Conservation (phyloP, 164 flowering plant genomes). For the Vitis riparia region DNA sequence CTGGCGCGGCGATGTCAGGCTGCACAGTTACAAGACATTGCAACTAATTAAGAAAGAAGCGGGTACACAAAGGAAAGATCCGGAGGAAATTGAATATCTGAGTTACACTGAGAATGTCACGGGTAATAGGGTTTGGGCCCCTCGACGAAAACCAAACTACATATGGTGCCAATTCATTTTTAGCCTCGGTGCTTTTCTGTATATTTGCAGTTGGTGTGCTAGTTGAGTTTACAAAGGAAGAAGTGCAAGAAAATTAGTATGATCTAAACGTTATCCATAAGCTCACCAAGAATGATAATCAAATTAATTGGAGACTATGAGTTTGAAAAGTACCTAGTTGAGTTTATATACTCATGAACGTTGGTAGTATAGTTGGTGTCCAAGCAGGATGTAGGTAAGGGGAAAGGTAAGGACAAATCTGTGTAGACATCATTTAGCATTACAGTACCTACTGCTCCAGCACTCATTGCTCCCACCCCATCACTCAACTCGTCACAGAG, state of each 20-base stretch:
- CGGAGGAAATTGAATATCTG: not conserved
- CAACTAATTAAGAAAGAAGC: not conserved
- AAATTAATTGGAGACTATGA: not conserved
- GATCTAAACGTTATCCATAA: not conserved
- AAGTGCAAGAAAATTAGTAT: not conserved
- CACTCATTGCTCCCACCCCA: not conserved
- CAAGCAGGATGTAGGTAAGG: slow-evolving; percentile 11
- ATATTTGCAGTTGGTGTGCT: slow-evolving; percentile 9
- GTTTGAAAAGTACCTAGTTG: slow-evolving; percentile 5
- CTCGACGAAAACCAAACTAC: slow-evolving; percentile 18
- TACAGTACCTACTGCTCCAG: slow-evolving; percentile 14
- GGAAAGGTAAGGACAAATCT: slow-evolving; percentile 5
- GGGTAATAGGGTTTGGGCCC: slow-evolving; percentile 17
- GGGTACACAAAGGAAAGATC: not conserved
- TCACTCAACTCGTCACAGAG: slow-evolving; percentile 12
- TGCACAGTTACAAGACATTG: not conserved
- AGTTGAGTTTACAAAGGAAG: not conserved
- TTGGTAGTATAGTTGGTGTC: not conserved
- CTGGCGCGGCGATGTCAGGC: slow-evolving; percentile 11
- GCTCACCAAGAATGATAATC: no score
- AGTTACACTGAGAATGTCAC: slow-evolving; percentile 9
- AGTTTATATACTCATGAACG: slow-evolving; percentile 5
- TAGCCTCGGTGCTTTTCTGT: not conserved
- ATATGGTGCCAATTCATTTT: slow-evolving; percentile 6
- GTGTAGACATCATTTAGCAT: not conserved